Base-by-base conservation (phyloP, 2,329 filamentous ascomycete genomes). In the Cryphonectria carpinicola region DNA sequence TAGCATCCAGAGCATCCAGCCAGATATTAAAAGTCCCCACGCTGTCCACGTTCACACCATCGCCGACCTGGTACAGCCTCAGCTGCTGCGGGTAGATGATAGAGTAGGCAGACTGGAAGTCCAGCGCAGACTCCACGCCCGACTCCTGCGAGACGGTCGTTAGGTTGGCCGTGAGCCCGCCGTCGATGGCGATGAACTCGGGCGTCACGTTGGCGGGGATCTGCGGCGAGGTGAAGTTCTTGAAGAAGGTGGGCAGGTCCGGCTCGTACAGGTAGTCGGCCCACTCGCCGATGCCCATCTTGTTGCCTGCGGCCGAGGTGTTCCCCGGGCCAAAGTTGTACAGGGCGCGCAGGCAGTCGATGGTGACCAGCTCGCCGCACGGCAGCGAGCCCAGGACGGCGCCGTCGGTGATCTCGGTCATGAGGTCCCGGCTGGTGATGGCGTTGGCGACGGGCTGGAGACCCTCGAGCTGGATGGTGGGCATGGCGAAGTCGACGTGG, bases 1-100 rank as follows among this genome's bases (percentile, higher is more conserved):
- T 84, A 1, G 83, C 84, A 74, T 85, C 84, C 22, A 85, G 79
- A 69, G 84, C 84, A 71, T 85, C 84, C 19, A 84, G 78, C n/a
- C 22, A 66, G 28, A 62, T 70, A 35, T 70, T 70, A 37, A 65
- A 70, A 1, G 68, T 70, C 7, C 71, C 71, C 10, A 68, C 65
- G 49, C 68, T 74, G 62, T 72, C 69, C 19, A 68, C 79, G 65
- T 83, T 82, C 17, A 81, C 69, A 17, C 78, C 74, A 76, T 84
- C 84, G 68, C 85, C 84, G 1, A 81, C 81, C 74, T 83, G 81
- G 69, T 79, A 83, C 10, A 83, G 74, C 6, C 78, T 78, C 10
- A 77, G 75, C n/a, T 77, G 79, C 69, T 82, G 81, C 14, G 82
- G 82, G 58, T 80, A 82, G 69, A 83, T 79, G 65, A 84, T 79